Evolutionary conservation across 805 yeast species (phyloP).

Genomic region (Maudiozyma saulgeensis): DNA sequence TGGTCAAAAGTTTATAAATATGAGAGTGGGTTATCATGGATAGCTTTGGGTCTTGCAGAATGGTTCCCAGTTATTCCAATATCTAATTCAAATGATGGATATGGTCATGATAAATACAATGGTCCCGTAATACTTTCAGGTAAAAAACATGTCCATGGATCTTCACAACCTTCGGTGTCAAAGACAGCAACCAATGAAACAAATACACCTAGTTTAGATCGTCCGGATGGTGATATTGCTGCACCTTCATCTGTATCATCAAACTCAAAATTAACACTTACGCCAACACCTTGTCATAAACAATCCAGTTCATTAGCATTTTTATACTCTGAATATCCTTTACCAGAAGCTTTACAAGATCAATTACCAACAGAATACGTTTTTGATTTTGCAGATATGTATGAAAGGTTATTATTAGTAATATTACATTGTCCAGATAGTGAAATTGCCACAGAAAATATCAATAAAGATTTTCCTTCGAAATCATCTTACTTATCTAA

Average conservation of each 20-base stretch:
- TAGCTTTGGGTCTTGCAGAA: conserved; percentile 79
- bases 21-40: conserved; percentile 79
- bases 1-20: conserved; percentile 76
- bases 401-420: conserved; percentile 67
- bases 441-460: conserved; percentile 13
- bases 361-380: conserved; percentile 17
- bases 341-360: conserved; percentile 15
- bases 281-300: not conserved
- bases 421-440: conserved; percentile 62
- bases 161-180: not conserved
- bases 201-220: not conserved
- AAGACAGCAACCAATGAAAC: not conserved
- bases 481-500: conserved; percentile 7
- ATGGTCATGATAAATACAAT: conserved; percentile 16
- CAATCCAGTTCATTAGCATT: conserved; percentile 6
- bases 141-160: conserved; percentile 14
- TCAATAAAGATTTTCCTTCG: conserved; percentile 6
- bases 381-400: conserved; percentile 57
- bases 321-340: conserved; percentile 24
- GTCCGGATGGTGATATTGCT: not conserved
- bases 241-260: not conserved
- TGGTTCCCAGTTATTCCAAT: conserved; percentile 64
- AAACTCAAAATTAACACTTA: not conserved
- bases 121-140: conserved; percentile 22
- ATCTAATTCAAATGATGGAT: conserved; percentile 11